Conservation (phyloP, 495 filamentous ascomycete species). For the Xylaria telfairii region DNA sequence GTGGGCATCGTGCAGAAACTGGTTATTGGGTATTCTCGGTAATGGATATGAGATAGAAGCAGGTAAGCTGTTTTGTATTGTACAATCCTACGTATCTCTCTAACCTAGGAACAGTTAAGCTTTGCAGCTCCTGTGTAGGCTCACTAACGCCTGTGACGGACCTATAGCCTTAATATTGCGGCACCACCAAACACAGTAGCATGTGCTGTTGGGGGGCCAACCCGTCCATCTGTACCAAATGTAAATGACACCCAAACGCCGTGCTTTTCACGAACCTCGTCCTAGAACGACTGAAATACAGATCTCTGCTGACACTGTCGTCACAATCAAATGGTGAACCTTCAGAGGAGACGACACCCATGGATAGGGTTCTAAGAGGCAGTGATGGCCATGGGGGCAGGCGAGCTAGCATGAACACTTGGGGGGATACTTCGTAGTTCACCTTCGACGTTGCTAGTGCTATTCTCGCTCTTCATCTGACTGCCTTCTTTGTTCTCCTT, state of each 20-base stretch:
- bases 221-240: constrained; percentile 7
- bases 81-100: constrained; percentile 18
- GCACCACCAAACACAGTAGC: not conserved
- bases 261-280: constrained; percentile 23
- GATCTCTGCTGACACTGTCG: not conserved
- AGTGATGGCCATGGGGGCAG: constrained; percentile 46
- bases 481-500: constrained; percentile 78
- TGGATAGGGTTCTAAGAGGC: constrained; percentile 30
- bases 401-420: constrained; percentile 49
- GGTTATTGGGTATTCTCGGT: not conserved
- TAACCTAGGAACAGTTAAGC: not conserved
- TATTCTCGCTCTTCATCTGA: constrained; percentile 75
- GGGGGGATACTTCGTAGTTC: constrained; percentile 52
- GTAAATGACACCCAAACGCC: constrained; percentile 21
- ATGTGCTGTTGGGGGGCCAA: not conserved
- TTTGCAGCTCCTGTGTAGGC: not conserved
- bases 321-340: constrained; percentile 13
- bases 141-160: not conserved
- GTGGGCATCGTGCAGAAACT: not conserved
- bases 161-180: not conserved
- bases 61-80: constrained; percentile 18
- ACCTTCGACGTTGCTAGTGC: constrained; percentile 61
- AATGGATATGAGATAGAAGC: not conserved
- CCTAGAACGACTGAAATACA: constrained; percentile 27
- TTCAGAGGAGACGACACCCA: not conserved